phyloP scores from a whole-genome alignment of 176 grass and related monocot species.

The Aegilops bicornis region DNA sequence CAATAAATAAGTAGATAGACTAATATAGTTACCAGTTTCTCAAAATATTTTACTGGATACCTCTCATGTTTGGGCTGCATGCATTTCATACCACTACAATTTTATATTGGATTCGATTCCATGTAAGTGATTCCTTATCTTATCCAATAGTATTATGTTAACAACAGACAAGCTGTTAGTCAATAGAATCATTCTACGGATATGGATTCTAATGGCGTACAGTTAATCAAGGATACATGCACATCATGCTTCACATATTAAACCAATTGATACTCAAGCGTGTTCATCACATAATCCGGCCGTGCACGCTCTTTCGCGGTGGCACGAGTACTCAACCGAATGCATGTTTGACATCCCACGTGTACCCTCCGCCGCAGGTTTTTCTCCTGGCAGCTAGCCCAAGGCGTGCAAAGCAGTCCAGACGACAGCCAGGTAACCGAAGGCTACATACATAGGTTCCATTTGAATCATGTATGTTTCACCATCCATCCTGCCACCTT shows the following conservation, averaged over 20 bases:
- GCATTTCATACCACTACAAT: neutral
- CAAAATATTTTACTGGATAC: neutral
- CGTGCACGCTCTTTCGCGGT: neutral
- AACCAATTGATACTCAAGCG: neutral
- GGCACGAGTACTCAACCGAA: neutral
- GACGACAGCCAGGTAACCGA: conserved; percentile 69
- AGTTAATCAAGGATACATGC: neutral
- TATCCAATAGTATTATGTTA: neutral
- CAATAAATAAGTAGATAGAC: neutral
- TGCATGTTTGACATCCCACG: neutral
- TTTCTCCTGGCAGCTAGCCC: conserved; percentile 76
- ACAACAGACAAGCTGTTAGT: neutral
- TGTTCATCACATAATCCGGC: neutral
- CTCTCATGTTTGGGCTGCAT: neutral
- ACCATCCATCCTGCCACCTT: conserved; percentile 1
- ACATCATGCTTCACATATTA: conserved; percentile 2
- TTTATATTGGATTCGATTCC: neutral
- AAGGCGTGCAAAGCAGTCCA: conserved; percentile 69
- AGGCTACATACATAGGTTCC: neutral
- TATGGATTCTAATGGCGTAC: neutral
- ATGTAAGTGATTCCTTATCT: neutral
- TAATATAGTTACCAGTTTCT: neutral
- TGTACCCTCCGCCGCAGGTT: conserved; percentile 37
- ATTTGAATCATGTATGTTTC: conserved; percentile 7
- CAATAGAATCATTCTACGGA: neutral